Evolutionary conservation across 148 eudicot genomes (phyloP).

Genomic region (Rhododendron kiyosumense): DNA sequence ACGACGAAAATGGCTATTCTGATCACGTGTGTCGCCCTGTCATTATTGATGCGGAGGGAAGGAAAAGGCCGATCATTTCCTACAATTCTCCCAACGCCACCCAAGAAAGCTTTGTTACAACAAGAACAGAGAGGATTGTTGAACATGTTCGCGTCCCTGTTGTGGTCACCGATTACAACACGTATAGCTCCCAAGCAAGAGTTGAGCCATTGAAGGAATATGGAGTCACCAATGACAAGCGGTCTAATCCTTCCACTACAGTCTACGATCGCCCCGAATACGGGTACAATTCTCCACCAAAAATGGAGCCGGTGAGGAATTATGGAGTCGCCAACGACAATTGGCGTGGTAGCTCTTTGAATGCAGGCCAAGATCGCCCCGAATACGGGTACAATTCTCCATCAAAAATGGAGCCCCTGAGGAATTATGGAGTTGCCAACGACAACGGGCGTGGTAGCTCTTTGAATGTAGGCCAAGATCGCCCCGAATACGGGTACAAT

Average conservation of each 20-base stretch:
- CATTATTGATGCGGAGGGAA: conserved; percentile 5
- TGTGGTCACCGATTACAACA: background rate
- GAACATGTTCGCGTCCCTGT: background rate
- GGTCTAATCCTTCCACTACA: conserved; percentile 14
- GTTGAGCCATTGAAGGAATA: background rate
- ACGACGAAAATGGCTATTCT: background rate
- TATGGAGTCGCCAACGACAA: conserved; percentile 2
- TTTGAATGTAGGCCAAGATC: background rate
- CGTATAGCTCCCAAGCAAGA: background rate
- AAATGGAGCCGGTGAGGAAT: background rate
- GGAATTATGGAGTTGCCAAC: background rate
- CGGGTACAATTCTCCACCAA: background rate
- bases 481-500: background rate
- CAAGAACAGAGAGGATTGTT: background rate
- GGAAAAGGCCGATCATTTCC: conserved; percentile 8
- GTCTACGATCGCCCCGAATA: background rate
- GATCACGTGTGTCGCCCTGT: conserved; percentile 6
- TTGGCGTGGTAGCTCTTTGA: background rate
- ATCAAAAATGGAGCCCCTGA: background rate
- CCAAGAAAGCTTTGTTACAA: background rate
- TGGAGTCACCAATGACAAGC: background rate
- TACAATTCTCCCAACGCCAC: background rate
- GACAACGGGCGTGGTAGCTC: background rate
- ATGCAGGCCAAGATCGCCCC: background rate
- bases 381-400: background rate